Conservation (phyloP, 2,329 filamentous ascomycete species). For the Verticillium isaacii region DNA sequence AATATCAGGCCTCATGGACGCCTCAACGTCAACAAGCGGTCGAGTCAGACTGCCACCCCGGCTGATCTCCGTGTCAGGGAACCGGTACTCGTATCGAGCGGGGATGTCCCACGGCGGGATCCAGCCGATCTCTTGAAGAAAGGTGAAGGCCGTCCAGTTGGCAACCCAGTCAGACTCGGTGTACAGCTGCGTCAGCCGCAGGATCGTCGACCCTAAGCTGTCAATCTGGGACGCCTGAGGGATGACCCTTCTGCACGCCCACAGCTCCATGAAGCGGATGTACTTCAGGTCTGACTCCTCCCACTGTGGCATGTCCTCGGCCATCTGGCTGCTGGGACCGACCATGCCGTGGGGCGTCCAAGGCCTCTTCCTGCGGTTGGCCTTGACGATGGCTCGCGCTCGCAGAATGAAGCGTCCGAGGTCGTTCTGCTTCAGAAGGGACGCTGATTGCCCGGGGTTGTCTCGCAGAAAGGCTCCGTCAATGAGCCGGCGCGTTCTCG, state of each 20-base stretch:
- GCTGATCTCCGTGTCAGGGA: slow-evolving; percentile 42
- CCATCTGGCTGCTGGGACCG: slow-evolving; percentile 23
- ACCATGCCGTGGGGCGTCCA: slow-evolving; percentile 49
- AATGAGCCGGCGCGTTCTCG: slow-evolving; percentile 49
- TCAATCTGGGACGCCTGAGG: slow-evolving; percentile 11
- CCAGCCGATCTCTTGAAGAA: slow-evolving; percentile 71
- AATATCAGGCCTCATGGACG: slow-evolving; percentile 35
- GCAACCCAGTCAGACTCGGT: slow-evolving; percentile 39
- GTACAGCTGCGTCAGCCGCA: slow-evolving; percentile 61
- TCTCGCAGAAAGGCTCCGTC: slow-evolving; percentile 25
- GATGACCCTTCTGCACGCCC: slow-evolving; percentile 34
- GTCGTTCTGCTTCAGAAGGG: slow-evolving; percentile 19
- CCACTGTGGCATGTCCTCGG: slow-evolving; percentile 29
- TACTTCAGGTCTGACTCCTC: slow-evolving; percentile 47
- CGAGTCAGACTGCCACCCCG: slow-evolving; percentile 37
- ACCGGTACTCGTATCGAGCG: slow-evolving; percentile 54
- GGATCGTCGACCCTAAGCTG: slow-evolving; percentile 46
- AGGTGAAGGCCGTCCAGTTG: slow-evolving; percentile 50
- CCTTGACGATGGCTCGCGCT: slow-evolving; percentile 44
- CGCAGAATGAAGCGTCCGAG: slow-evolving; percentile 43
- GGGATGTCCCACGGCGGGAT: slow-evolving; percentile 67
- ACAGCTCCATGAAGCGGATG: slow-evolving; percentile 65
- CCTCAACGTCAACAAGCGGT: slow-evolving; percentile 21
- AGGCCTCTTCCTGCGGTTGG: slow-evolving; percentile 41
- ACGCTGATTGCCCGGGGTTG: slow-evolving; percentile 3